Conservation (phyloP, 495 filamentous ascomycete species). For the Entonaema liquescens region DNA sequence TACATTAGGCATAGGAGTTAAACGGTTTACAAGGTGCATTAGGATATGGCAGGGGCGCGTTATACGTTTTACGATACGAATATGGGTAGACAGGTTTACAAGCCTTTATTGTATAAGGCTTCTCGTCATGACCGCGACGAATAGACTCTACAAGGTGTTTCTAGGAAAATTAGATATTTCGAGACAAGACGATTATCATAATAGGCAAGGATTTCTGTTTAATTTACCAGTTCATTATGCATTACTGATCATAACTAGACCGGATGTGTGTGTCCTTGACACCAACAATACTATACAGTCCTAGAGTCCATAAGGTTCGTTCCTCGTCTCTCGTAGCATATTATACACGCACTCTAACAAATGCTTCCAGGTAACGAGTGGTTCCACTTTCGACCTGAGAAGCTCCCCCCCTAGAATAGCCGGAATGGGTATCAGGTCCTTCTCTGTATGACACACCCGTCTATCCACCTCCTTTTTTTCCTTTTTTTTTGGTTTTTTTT, state of each 20-base stretch:
- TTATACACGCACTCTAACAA: not conserved
- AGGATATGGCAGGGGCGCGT: slow-evolving; percentile 1
- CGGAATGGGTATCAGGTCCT: not conserved
- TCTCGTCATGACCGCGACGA: not conserved
- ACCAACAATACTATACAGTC: not conserved
- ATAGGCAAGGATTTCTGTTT: not conserved
- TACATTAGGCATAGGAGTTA: slow-evolving; percentile 25
- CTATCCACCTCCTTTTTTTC: not conserved
- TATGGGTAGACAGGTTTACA: not conserved
- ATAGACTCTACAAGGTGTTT: not conserved
- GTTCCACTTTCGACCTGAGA: not conserved
- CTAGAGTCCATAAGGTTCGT: not conserved
- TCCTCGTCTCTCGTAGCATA: not conserved
- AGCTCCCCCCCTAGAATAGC: not conserved
- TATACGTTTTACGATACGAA: slow-evolving; percentile 4
- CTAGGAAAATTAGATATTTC: not conserved
- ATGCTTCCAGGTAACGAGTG: slow-evolving; percentile 12
- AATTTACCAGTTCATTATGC: not conserved
- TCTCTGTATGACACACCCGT: not conserved
- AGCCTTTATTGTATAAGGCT: not conserved
- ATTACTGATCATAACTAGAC: slow-evolving; percentile 1
- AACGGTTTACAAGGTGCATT: slow-evolving; percentile 12
- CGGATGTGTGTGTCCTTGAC: not conserved
- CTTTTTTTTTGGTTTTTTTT: not conserved
- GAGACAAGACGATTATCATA: not conserved